A percentile compares a stretch with the other conserved stretches of the same genome.
Conservation (phyloP, 2,329 filamentous ascomycete species). For the Sphaerulina populicola region DNA sequence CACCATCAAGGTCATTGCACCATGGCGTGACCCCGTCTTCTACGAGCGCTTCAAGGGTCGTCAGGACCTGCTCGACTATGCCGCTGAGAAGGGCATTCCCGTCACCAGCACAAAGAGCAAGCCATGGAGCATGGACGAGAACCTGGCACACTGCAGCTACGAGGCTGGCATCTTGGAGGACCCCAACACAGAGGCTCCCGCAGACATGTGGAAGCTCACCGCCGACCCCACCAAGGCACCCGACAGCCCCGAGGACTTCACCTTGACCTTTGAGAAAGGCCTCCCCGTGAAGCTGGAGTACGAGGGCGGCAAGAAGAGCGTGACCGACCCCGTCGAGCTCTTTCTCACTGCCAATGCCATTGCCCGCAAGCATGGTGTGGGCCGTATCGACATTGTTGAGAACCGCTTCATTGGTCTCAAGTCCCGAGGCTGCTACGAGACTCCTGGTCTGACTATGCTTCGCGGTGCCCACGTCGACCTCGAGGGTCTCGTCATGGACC, state of each 20-base stretch:
- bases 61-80: conserved; percentile 65
- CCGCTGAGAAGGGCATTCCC: conserved; percentile 57
- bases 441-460: conserved; percentile 50
- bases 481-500: conserved; percentile 60
- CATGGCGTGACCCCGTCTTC: conserved; percentile 63
- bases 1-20: conserved; percentile 63
- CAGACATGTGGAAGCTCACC: conserved; percentile 73
- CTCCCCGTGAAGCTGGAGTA: conserved; percentile 60
- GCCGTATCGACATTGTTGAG: conserved; percentile 75
- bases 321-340: conserved; percentile 62
- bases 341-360: conserved; percentile 66
- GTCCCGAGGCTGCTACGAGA: conserved; percentile 73
- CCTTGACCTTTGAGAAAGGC: conserved; percentile 64
- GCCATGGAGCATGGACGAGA: conserved; percentile 62
- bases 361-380: conserved; percentile 63
- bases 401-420: conserved; percentile 75
- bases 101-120: conserved; percentile 65
- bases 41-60: conserved; percentile 64
- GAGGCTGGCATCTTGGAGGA: conserved; percentile 70
- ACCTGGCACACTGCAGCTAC: conserved; percentile 69
- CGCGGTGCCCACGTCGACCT: conserved; percentile 53
- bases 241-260: conserved; percentile 62
- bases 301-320: conserved; percentile 47
- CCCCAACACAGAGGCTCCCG: conserved; percentile 55
- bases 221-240: conserved; percentile 60